Conservation (phyloP, 2,329 filamentous ascomycete genomes). For the Nothopassalora personata region DNA sequence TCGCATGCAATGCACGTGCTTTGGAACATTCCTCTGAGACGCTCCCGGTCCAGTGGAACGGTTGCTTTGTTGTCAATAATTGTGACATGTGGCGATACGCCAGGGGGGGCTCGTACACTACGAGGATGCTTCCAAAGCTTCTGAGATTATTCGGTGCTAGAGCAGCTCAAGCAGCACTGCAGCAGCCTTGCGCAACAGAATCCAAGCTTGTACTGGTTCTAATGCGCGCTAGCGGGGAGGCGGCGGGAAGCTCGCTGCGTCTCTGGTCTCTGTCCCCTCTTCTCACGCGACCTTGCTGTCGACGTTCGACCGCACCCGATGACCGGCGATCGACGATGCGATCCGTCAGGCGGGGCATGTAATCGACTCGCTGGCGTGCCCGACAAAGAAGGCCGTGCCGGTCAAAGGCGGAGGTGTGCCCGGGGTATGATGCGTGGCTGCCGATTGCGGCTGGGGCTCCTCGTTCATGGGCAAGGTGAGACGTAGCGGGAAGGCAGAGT, state of each 20-base stretch:
- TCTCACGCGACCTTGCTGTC: neutral
- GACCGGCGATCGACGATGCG: conserved; percentile 1
- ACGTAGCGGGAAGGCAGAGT: neutral
- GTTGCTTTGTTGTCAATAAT: neutral
- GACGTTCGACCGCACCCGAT: neutral
- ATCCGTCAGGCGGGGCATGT: neutral
- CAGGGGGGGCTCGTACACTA: neutral
- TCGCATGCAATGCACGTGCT: neutral
- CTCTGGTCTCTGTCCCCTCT: neutral
- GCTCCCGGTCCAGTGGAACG: neutral
- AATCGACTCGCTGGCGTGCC: neutral
- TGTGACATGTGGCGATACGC: neutral
- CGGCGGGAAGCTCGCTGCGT: neutral
- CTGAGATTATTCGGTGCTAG: neutral
- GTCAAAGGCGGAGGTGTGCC: neutral
- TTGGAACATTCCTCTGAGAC: neutral
- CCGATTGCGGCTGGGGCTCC: neutral
- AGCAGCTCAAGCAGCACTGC: neutral
- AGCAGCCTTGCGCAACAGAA: neutral
- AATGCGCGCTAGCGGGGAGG: neutral
- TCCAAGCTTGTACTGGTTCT: neutral
- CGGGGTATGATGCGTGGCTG: neutral
- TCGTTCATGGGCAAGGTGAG: neutral
- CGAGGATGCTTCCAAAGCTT: neutral
- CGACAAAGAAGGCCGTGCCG: neutral